Evolutionary conservation across 768 basidiomycete species (phyloP), one percentile per base, ranked within the genome.

Genomic region (Auriscalpium orientale): DNA sequence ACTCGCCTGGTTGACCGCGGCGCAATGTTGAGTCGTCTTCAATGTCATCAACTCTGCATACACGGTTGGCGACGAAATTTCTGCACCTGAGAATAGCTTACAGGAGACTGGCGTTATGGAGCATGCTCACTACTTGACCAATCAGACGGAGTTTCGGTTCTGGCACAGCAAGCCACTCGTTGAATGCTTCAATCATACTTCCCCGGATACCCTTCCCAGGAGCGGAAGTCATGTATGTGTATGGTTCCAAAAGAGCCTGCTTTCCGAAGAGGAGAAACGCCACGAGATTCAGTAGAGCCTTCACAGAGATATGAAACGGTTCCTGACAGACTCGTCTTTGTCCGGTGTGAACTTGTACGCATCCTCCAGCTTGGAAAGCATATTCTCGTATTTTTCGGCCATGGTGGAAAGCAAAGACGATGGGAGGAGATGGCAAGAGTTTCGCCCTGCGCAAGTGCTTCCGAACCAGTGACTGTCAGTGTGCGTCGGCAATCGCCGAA

Each of bases 91-190:
- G n/a, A 2, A 18, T 18, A 13, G 69, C 80, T 65, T 64, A 94
- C 95, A 98, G 79, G 22, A 99, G 76, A 67, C 91, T 93, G 5
- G 95, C 94, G 52, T 85, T 92, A 63, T 99, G 97, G 18, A 98
- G 76, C 93, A 95, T 98, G 65, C 84, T 84, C 36, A 99, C 89
- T 53, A 99, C 81, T 59, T 79, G 79, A 2, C 85, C 79, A 57
- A 99, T 93, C 45, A 88, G 74, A 28, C 68, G 67, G 16, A 97
- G 79, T 67, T 87, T 87, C 22, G 80, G 79, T 28, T 72, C 67
- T 0, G 91, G 89, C 2, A 98, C 93, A 8, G 85, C 68, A 13
- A 98, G 80, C 97, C 97, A 99, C 1, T 72, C 38, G 63, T 98
- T 95, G 81, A 98, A 98, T 0, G 95, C 93, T 51, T 86, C 87